Evolutionary conservation across 2,329 filamentous ascomycete genomes (phyloP).

Genomic region (Huntiella moniliformis): DNA sequence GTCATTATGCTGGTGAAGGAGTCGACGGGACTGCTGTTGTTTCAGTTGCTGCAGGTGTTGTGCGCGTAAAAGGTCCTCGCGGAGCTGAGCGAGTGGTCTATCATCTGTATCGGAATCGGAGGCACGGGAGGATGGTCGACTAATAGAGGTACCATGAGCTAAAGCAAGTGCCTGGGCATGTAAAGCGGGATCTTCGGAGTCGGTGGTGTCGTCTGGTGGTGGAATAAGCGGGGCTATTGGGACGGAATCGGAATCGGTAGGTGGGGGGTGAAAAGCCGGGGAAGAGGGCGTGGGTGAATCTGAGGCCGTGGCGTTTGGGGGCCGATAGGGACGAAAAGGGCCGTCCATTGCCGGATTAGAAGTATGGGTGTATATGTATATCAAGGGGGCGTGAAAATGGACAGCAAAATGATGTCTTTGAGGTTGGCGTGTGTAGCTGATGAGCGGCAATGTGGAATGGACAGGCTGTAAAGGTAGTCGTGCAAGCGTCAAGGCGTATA

Average conservation of each 20-base stretch:
- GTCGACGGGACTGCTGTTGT: neutral
- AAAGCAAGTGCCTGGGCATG: conserved; percentile 4
- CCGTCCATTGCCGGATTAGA: neutral
- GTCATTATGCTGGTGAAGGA: conserved; percentile 1
- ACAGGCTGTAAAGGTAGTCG: too few species aligned
- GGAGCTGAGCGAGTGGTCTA: neutral
- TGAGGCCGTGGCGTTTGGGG: neutral
- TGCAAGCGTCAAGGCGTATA: neutral
- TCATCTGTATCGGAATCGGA: neutral
- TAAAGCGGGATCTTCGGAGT: neutral
- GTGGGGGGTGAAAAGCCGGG: neutral
- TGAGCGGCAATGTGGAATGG: too few species aligned
- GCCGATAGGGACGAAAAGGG: conserved; percentile 2
- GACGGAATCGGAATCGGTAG: neutral
- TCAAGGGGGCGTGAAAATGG: too few species aligned
- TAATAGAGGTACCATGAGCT: neutral
- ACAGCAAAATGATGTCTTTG: too few species aligned
- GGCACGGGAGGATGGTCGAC: neutral
- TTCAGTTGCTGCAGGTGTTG: conserved; percentile 1
- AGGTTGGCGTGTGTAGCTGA: too few species aligned
- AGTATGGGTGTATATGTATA: too few species aligned
- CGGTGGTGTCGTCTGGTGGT: too few species aligned
- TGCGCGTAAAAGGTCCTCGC: neutral
- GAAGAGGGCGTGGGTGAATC: neutral
- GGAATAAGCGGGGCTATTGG: too few species aligned